A percentile compares a stretch with the other conserved stretches of the same genome.
These are phyloP conservation scores for Penicillium sp. DNA, from an alignment of 2,329 filamentous ascomycete species.

Conservation along the genomic window DNA sequence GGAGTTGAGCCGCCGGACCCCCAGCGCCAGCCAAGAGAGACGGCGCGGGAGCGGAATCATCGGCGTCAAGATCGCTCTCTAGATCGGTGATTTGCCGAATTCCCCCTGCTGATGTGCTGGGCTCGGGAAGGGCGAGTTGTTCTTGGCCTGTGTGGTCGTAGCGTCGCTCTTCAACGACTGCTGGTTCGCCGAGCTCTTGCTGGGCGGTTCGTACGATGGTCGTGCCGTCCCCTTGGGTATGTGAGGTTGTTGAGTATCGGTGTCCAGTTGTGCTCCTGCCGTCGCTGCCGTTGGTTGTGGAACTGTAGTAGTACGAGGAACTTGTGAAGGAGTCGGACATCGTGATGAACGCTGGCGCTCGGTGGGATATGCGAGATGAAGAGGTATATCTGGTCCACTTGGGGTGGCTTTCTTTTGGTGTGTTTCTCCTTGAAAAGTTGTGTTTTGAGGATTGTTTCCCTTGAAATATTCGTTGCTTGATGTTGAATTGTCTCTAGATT, in stretches of 20 bases:
- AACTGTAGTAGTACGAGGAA: constrained; percentile 37
- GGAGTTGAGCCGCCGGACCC: not conserved
- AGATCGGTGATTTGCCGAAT: constrained; percentile 32
- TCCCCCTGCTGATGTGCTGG: constrained; percentile 22
- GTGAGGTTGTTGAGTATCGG: constrained; percentile 34
- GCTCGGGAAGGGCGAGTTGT: constrained; percentile 16
- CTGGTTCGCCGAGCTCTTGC: constrained; percentile 37
- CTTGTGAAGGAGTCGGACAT: constrained; percentile 33
- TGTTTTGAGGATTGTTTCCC: not conserved
- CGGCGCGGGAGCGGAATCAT: not conserved
- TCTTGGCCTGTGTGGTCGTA: constrained; percentile 38
- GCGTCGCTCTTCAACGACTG: constrained; percentile 34
- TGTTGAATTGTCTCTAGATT: not conserved
- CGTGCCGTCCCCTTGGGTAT: constrained; percentile 34
- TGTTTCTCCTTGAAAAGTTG: not conserved
- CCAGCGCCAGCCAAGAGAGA: constrained; percentile 9
- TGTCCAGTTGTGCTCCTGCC: constrained; percentile 32
- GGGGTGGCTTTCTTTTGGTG: not conserved
- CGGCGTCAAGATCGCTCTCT: constrained; percentile 20
- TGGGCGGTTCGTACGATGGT: constrained; percentile 36
- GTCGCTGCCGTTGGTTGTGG: constrained; percentile 28
- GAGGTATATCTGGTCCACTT: constrained; percentile 9
- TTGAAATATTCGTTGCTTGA: not conserved
- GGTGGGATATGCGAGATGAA: constrained; percentile 9
- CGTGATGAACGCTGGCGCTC: constrained; percentile 4